A percentile compares a stretch with the other conserved stretches of the same genome.
Conservation (phyloP, 768 basidiomycete genomes). For the Mycena galericulata region DNA sequence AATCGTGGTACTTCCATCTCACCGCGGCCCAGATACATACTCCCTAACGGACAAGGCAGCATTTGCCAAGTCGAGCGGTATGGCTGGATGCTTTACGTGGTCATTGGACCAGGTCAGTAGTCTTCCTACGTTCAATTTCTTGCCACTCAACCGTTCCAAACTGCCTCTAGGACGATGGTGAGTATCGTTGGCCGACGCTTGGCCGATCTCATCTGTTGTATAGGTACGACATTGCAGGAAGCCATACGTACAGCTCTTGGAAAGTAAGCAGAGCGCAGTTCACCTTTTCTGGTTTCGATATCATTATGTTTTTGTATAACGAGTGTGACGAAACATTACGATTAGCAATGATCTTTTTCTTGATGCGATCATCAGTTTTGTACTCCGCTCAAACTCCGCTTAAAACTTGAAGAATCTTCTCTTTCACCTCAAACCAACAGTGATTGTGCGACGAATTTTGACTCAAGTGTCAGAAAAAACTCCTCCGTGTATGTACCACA, state of each 20-base stretch:
- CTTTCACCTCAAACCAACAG: too few relatives aligned
- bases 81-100: constrained; percentile 70
- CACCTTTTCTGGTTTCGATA: not conserved
- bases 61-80: constrained; percentile 64
- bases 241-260: constrained; percentile 31
- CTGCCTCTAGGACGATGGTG: constrained; percentile 15
- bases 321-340: not conserved
- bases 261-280: constrained; percentile 6
- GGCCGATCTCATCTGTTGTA: too few relatives aligned
- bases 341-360: too few relatives aligned
- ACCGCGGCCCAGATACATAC: constrained; percentile 45
- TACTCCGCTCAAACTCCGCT: too few relatives aligned
- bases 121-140: not conserved
- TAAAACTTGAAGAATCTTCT: too few relatives aligned
- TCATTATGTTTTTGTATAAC: not conserved
- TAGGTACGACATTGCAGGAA: constrained; percentile 43
- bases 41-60: constrained; percentile 65
- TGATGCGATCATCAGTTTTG: too few relatives aligned
- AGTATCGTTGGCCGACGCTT: too few relatives aligned
- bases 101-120: constrained; percentile 50
- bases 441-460: too few relatives aligned
- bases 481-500: too few relatives aligned
- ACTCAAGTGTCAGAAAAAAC: too few relatives aligned
- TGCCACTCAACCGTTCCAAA: not conserved
- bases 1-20: not conserved